Conservation (phyloP, 495 filamentous ascomycete species). For the Mytilinidion resinicola region DNA sequence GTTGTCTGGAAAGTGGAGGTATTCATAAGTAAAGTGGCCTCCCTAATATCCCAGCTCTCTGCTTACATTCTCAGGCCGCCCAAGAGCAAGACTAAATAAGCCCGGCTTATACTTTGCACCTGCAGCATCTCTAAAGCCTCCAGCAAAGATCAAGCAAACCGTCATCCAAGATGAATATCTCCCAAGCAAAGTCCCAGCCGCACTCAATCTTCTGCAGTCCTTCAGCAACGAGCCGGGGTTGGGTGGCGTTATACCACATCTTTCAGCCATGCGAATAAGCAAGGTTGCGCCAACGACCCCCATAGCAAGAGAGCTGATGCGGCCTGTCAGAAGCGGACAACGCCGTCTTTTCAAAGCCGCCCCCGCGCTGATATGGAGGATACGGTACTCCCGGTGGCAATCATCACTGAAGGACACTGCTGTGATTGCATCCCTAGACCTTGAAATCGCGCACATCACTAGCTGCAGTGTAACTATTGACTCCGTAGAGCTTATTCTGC, state of each 20-base stretch:
- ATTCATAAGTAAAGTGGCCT: slow-evolving; percentile 52
- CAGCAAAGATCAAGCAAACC: slow-evolving; percentile 45
- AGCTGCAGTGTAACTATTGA: slow-evolving; percentile 64
- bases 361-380: slow-evolving; percentile 75
- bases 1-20: slow-evolving; percentile 76
- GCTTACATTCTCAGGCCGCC: slow-evolving; percentile 45
- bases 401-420: slow-evolving; percentile 43
- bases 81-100: slow-evolving; percentile 69
- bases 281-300: slow-evolving; percentile 63
- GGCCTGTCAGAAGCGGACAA: slow-evolving; percentile 55
- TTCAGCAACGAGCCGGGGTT: slow-evolving; percentile 65
- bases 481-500: slow-evolving; percentile 57
- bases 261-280: slow-evolving; percentile 74
- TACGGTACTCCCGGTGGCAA: slow-evolving; percentile 69
- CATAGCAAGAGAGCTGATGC: slow-evolving; percentile 51
- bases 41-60: background rate
- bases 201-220: slow-evolving; percentile 74
- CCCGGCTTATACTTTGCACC: slow-evolving; percentile 71
- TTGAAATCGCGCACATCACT: slow-evolving; percentile 81
- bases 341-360: slow-evolving; percentile 63
- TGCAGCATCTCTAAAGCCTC: slow-evolving; percentile 59
- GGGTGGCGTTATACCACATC: slow-evolving; percentile 57
- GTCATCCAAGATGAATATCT: slow-evolving; percentile 65
- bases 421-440: slow-evolving; percentile 72
- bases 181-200: slow-evolving; percentile 64